Evolutionary conservation across 169 alveolate genomes (phyloP), one percentile per base, ranked within the genome.

Genomic region (Plasmodium falciparum): DNA sequence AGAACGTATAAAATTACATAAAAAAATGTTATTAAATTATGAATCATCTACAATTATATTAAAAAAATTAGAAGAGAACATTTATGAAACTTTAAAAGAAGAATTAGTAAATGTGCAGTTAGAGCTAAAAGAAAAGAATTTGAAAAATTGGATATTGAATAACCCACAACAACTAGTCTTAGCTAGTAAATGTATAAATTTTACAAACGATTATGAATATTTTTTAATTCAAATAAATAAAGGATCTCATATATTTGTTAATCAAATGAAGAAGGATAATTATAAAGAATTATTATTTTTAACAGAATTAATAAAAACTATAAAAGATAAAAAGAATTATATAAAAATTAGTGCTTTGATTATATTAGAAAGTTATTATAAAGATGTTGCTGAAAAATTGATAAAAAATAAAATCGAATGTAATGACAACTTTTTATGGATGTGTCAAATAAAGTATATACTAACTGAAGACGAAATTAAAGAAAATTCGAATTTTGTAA

Each of bases 381-480:
- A 83, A 70, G 91, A 83, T 70, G 91, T 83, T 26, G 91, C 91
- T 43, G 91, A 83, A 83, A 83, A 83, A 56, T 47, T 83, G 17
- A 69, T 83, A 61, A 83, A 83, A 83, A 83, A 83, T 50, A 83
- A 83, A 83, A 83, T 83, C 17, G 91, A 83, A 71, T 70, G 91
- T 13, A 83, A 71, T 59, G 85, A 83, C 43, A 83, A 83, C 54
- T 83, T 83, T 49, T 49, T 83, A 17, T 83, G 91, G 91, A 15
- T 83, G 66, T 83, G 91, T 13, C 91, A 83, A 62, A 58, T 83
- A 26, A 83, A 83, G 47, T 71, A 83, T 71, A 33, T 83, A 22
- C 20, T 83, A 62, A 20, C 74, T 24, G 91, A 83, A 33, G 91
- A 83, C 17, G 83, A 69, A 45, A 58, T 59, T 13, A 52, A 70